These are phyloP conservation scores for Nicotiana knightiana DNA, from an alignment of 257 asterid genomes.

Conservation along the genomic window DNA sequence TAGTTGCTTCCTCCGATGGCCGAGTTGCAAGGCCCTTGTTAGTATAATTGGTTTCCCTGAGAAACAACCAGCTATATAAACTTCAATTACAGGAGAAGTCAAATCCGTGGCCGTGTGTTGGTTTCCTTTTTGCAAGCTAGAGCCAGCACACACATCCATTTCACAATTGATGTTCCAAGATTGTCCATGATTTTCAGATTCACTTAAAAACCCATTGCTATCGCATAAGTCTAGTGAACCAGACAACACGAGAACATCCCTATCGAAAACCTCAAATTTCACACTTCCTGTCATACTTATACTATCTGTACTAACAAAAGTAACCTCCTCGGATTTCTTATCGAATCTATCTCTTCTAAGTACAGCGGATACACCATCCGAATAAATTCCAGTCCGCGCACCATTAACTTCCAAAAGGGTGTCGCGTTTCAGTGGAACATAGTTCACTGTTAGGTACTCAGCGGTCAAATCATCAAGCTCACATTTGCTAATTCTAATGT, in stretches of 20 bases:
- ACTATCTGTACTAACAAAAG: slow-evolving; percentile 63
- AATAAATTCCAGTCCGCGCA: slow-evolving; percentile 46
- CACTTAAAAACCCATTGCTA: slow-evolving; percentile 28
- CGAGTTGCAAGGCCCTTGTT: slow-evolving; percentile 46
- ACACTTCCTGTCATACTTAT: slow-evolving; percentile 52
- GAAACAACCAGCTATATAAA: slow-evolving; percentile 65
- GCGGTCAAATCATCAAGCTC: slow-evolving; percentile 50
- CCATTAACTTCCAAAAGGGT: slow-evolving; percentile 67
- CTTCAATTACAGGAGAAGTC: slow-evolving; percentile 47
- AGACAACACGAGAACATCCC: slow-evolving; percentile 35
- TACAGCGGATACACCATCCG: slow-evolving; percentile 54
- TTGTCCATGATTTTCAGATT: slow-evolving; percentile 31
- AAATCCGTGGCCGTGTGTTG: slow-evolving; percentile 20
- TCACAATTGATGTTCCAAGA: slow-evolving; percentile 54
- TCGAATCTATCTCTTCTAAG: slow-evolving; percentile 55
- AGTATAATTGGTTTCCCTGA: slow-evolving; percentile 52
- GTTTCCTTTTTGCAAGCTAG: slow-evolving; percentile 32
- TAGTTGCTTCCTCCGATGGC: slow-evolving; percentile 44
- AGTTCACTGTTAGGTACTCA: slow-evolving; percentile 45
- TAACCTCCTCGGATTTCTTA: slow-evolving; percentile 50
- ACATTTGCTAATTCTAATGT: slow-evolving; percentile 59
- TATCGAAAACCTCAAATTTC: slow-evolving; percentile 50
- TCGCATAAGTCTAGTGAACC: slow-evolving; percentile 43
- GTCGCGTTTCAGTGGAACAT: slow-evolving; percentile 50
- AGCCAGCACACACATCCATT: slow-evolving; percentile 22